Conservation (phyloP, 768 basidiomycete species). For the Pleurotus djamor region DNA sequence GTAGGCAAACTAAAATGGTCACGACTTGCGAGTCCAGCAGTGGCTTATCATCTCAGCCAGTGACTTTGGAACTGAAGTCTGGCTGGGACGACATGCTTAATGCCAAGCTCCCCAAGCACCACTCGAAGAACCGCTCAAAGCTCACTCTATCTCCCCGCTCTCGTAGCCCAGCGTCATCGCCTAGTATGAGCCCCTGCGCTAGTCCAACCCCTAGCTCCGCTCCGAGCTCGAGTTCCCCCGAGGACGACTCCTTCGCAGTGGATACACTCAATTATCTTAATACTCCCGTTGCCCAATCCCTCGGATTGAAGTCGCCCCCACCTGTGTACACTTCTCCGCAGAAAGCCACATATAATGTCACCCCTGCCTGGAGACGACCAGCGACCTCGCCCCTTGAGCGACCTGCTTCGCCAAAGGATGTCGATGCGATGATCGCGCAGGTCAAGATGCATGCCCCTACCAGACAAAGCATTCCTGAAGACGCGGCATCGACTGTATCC, state of each 20-base stretch:
- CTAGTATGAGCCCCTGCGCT: constrained; percentile 19
- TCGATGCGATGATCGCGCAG: not conserved
- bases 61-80: constrained; percentile 34
- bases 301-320: constrained; percentile 31
- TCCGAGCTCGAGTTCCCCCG: constrained; percentile 14
- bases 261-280: constrained; percentile 45
- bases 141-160: not conserved
- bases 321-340: constrained; percentile 1
- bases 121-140: not conserved
- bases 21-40: not conserved
- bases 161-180: constrained; percentile 7
- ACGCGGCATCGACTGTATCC: constrained; percentile 30
- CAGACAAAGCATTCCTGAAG: constrained; percentile 23
- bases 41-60: not conserved
- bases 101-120: constrained; percentile 22
- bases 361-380: not conserved
- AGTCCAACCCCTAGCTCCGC: constrained; percentile 16
- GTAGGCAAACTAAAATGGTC: not conserved
- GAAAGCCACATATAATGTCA: not conserved
- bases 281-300: constrained; percentile 38
- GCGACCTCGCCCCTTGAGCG: not conserved
- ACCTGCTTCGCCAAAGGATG: not conserved
- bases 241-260: constrained; percentile 38
- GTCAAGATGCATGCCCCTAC: constrained; percentile 11
- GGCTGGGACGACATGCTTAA: constrained; percentile 51